Conservation (phyloP, 2,329 filamentous ascomycete genomes). For the Plenodomus lindquistii region DNA sequence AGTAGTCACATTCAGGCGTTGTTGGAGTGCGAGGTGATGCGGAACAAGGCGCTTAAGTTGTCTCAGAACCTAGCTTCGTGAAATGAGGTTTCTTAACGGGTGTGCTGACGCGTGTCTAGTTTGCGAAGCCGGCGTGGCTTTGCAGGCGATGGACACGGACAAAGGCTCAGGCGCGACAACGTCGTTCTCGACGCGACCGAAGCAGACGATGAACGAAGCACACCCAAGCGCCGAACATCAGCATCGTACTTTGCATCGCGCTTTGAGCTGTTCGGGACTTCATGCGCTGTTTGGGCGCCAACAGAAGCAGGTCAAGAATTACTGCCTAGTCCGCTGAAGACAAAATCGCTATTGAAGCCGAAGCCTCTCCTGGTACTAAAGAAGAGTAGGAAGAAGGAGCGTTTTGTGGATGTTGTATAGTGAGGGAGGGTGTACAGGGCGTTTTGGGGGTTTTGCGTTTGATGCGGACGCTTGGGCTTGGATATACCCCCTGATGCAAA, state of each 20-base stretch:
- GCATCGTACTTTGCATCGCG: not conserved
- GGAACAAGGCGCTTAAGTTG: conserved; percentile 36
- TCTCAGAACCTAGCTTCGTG: conserved; percentile 18
- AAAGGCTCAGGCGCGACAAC: not conserved
- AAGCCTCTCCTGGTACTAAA: not conserved
- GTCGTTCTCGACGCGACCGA: not conserved
- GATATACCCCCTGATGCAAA: no score
- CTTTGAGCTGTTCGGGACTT: not conserved
- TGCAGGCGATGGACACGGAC: no score
- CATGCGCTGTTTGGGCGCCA: not conserved
- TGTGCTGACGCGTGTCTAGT: conserved; percentile 4
- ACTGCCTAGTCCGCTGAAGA: not conserved
- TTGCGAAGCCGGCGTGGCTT: not conserved
- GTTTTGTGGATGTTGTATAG: not conserved
- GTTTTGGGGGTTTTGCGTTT: no score
- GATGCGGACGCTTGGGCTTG: no score
- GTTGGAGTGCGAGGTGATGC: conserved; percentile 37
- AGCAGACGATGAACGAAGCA: not conserved
- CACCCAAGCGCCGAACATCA: not conserved
- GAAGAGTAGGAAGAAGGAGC: not conserved
- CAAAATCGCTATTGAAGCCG: not conserved
- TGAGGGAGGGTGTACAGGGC: not conserved
- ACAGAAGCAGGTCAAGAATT: not conserved
- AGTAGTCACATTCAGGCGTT: conserved; percentile 64
- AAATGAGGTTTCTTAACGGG: not conserved